A percentile compares a stretch with the other conserved stretches of the same genome.
phyloP scores from a whole-genome alignment of 2,329 filamentous ascomycete genomes.

The Epichloe sp. region DNA sequence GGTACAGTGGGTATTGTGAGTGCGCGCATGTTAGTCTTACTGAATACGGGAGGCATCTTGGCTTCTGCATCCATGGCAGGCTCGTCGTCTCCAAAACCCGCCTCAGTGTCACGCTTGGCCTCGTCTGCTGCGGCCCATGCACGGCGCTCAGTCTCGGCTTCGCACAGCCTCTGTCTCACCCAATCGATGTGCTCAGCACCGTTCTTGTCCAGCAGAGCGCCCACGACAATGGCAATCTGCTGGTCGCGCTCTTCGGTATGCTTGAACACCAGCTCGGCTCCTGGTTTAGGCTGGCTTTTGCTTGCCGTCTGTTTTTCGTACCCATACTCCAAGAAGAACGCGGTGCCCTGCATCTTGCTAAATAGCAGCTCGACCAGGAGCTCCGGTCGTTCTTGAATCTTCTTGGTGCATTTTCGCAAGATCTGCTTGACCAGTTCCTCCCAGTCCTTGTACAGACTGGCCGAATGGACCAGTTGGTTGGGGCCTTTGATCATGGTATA shows the following conservation, averaged over 20 bases:
- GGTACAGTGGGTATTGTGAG: neutral
- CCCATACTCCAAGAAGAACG: constrained; percentile 82
- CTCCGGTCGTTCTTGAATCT: constrained; percentile 73
- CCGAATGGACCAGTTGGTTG: constrained; percentile 54
- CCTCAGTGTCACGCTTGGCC: constrained; percentile 33
- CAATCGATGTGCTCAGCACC: constrained; percentile 66
- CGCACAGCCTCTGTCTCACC: constrained; percentile 59
- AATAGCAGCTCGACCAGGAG: constrained; percentile 87
- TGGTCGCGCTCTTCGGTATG: constrained; percentile 52
- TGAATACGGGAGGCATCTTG: constrained; percentile 19
- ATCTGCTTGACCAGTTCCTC: constrained; percentile 79
- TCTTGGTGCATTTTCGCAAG: constrained; percentile 67
- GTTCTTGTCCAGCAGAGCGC: constrained; percentile 66
- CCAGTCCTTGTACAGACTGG: constrained; percentile 72
- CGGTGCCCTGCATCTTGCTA: constrained; percentile 73
- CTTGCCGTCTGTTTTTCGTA: constrained; percentile 70
- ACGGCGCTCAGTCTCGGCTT: constrained; percentile 58
- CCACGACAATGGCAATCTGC: constrained; percentile 69
- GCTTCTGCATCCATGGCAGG: constrained; percentile 12
- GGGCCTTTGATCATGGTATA: constrained; percentile 88
- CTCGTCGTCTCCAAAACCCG: constrained; percentile 18
- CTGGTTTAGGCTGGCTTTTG: constrained; percentile 49
- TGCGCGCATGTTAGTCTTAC: constrained; percentile 15
- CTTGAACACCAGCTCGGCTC: constrained; percentile 73
- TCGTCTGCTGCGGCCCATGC: constrained; percentile 64